phyloP scores from a whole-genome alignment of 331 rosid species.

The Quercus lobata region DNA sequence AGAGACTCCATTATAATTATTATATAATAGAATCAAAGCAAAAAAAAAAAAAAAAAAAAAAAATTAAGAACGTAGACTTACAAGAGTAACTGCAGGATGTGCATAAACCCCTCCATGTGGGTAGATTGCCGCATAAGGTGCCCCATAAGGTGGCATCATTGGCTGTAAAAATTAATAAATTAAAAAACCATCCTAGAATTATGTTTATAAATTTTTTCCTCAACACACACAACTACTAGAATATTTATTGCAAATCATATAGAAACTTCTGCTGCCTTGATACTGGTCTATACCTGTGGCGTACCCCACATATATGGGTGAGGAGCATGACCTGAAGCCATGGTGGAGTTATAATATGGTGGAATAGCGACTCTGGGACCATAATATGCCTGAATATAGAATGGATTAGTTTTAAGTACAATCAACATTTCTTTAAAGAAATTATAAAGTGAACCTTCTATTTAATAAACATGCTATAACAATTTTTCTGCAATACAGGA shows the following conservation, averaged over 20 bases:
- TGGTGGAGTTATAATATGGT: constrained; percentile 75
- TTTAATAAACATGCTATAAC: neutral
- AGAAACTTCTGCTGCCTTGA: neutral
- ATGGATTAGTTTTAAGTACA: constrained; percentile 7
- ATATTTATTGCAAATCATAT: neutral
- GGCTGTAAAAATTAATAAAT: constrained; percentile 54
- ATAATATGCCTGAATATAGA: constrained; percentile 73
- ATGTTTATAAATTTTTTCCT: constrained; percentile 9
- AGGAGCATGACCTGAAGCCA: constrained; percentile 77
- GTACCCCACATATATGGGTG: constrained; percentile 98
- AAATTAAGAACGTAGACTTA: constrained; percentile 43
- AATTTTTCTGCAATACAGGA: neutral
- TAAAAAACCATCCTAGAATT: constrained; percentile 13
- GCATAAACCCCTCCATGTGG: constrained; percentile 81
- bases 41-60: neutral
- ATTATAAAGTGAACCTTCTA: neutral
- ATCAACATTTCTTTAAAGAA: constrained; percentile 3
- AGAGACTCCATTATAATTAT: neutral
- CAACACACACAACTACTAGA: neutral
- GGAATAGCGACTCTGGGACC: constrained; percentile 83
- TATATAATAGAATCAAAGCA: neutral
- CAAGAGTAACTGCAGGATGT: constrained; percentile 76
- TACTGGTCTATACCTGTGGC: constrained; percentile 63
- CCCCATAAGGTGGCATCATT: constrained; percentile 90
- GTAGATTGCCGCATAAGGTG: constrained; percentile 85